These are phyloP conservation scores for Ascochyta clinopodiicola DNA, from an alignment of 2,329 filamentous ascomycete species.

Conservation along the genomic window DNA sequence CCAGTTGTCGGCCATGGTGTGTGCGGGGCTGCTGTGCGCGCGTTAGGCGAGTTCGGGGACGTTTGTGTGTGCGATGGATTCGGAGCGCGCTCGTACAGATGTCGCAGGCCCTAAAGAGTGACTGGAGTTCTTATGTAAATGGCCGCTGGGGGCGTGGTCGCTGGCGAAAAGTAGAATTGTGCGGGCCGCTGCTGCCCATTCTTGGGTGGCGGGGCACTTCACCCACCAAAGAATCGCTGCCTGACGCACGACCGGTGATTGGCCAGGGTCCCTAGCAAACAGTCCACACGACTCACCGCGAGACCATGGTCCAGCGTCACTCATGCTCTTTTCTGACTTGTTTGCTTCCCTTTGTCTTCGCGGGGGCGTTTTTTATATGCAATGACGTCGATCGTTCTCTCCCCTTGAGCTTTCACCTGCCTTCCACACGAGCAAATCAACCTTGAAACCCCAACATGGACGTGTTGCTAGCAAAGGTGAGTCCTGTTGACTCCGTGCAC, in stretches of 20 bases:
- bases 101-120: slow-evolving; percentile 8
- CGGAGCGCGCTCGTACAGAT: slow-evolving; percentile 30
- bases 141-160: slow-evolving; percentile 12
- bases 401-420: neutral
- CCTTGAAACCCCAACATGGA: slow-evolving; percentile 67
- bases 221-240: slow-evolving; percentile 27
- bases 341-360: neutral
- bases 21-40: slow-evolving; percentile 24
- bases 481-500: slow-evolving; percentile 13
- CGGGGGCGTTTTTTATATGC: neutral
- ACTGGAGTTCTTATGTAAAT: slow-evolving; percentile 4
- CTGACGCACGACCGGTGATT: slow-evolving; percentile 22
- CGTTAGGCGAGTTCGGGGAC: slow-evolving; percentile 9
- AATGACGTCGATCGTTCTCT: slow-evolving; percentile 8
- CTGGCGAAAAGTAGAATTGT: slow-evolving; percentile 19
- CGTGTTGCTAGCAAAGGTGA: slow-evolving; percentile 66
- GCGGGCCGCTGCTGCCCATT: slow-evolving; percentile 14
- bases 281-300: slow-evolving; percentile 16
- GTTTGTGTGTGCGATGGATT: slow-evolving; percentile 24
- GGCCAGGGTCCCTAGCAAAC: slow-evolving; percentile 25
- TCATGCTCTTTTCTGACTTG: neutral
- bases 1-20: slow-evolving; percentile 82
- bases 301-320: slow-evolving; percentile 3
- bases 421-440: neutral
- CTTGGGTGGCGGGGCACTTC: slow-evolving; percentile 15